phyloP scores from a whole-genome alignment of 306 rosid genomes.

The Trichosanthes truncata region DNA sequence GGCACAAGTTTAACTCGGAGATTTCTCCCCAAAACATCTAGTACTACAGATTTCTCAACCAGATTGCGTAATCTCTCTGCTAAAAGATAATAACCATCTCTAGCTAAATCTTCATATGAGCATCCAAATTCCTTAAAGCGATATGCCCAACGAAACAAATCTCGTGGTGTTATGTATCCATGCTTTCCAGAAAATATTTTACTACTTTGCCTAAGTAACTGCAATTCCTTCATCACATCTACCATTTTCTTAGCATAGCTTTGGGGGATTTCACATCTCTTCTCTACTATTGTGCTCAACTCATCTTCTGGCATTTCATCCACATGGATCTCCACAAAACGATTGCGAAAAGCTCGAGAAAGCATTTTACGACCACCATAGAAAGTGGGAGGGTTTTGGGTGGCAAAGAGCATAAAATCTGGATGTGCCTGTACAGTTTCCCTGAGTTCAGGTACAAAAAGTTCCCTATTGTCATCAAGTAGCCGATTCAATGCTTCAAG shows the following conservation, averaged over 20 bases:
- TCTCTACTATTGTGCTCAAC: constrained; percentile 51
- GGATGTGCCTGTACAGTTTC: constrained; percentile 60
- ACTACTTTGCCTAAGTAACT: constrained; percentile 61
- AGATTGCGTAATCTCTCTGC: constrained; percentile 76
- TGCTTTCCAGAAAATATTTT: constrained; percentile 82
- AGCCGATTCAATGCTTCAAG: constrained; percentile 90
- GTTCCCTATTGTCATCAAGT: constrained; percentile 91
- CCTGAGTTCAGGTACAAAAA: constrained; percentile 84
- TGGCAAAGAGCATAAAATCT: constrained; percentile 90
- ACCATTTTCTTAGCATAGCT: constrained; percentile 71
- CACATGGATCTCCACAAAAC: constrained; percentile 87
- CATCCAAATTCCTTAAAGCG: constrained; percentile 59
- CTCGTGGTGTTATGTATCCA: constrained; percentile 94
- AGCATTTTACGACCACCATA: constrained; percentile 94
- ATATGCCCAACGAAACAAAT: constrained; percentile 91
- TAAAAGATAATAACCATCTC: constrained; percentile 90
- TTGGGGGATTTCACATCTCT: constrained; percentile 48
- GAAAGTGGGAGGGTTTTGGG: constrained; percentile 88
- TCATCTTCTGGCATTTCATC: constrained; percentile 84
- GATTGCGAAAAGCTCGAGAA: constrained; percentile 91
- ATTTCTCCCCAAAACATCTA: constrained; percentile 43
- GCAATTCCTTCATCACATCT: constrained; percentile 82
- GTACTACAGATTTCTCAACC: constrained; percentile 58
- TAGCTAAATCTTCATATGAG: constrained; percentile 61
- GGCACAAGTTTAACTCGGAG: constrained; percentile 35